Base-by-base conservation (phyloP, 306 rosid genomes). In the Trifolium repens region DNA sequence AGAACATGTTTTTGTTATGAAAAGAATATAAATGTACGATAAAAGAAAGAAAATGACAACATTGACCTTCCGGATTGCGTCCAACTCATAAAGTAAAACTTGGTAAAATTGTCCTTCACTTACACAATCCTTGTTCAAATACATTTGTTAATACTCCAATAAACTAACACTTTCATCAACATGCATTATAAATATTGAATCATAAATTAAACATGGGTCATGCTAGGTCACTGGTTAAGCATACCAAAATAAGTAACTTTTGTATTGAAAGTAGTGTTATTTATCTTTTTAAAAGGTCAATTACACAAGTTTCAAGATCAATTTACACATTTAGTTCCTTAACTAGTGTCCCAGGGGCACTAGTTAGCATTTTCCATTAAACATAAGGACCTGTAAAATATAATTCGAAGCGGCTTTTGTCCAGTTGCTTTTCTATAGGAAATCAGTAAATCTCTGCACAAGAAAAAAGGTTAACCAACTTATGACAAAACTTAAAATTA, bases 101-200 rank as follows among this genome's bases (percentile, higher is more conserved):
- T 94, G 98, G 78, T 94, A 91, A 80, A 94, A 94, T 74, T 94
- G 98, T 2, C 98, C 98, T 67, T 94, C 98, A 39, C 98, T 94
- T 26, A 94, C 98, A 19, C 98, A 97, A 72, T 94, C 98, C 94
- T 97, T 94, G 83, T 69, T 26, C 76, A 66, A 49, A 61, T 61
- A 2, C 8, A 42, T 6, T n/a, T 5, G 16, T 80, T 70, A 80
- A 13, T 9, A 73, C 67, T 39, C 32, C 39, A 32, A 14, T 59
- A 8, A 11, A 59, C 46, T 17, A 61, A 26, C 19, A 46, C 24
- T 26, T 46, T 2, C 40, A 46, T 34, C 69, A 63, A 37, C 26
- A 67, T 7, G 69, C 43, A 43, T 37, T 2, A 34, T 8, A 69
- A 19, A 61, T 61, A 60, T 32, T 61, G 67, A 15, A 71, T 49